Conservation (phyloP, 225 moss, liverwort and hornwort species). For the Thuidium tamariscinum region DNA sequence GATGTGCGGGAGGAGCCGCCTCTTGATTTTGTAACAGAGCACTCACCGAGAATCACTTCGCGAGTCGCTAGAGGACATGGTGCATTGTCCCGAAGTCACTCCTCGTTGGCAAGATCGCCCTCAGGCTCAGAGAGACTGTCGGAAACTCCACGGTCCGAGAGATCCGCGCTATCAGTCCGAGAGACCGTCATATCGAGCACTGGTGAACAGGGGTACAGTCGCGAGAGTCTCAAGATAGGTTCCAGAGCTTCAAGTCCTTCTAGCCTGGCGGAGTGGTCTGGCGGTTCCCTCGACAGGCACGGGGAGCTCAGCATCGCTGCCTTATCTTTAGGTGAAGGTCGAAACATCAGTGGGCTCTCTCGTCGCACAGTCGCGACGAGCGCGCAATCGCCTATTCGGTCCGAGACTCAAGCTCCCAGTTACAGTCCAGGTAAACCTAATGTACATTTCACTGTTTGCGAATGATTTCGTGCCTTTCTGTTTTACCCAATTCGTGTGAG, state of each 20-base stretch:
- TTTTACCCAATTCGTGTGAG: not conserved
- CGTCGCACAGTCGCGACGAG: slow-evolving; percentile 13
- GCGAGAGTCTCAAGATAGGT: slow-evolving; percentile 4
- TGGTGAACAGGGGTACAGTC: not conserved
- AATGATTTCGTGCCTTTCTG: not conserved
- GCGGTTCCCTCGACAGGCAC: slow-evolving; percentile 17
- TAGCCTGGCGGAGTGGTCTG: slow-evolving; percentile 32
- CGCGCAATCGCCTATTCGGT: slow-evolving; percentile 16
- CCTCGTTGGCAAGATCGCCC: slow-evolving; percentile 1
- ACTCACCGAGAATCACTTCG: not conserved
- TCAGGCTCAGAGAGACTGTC: slow-evolving; percentile 3
- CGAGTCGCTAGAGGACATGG: not conserved
- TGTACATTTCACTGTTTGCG: not conserved
- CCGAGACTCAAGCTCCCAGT: slow-evolving; percentile 1
- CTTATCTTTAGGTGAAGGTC: slow-evolving; percentile 25
- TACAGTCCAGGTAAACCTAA: slow-evolving; percentile 37
- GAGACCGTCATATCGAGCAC: slow-evolving; percentile 31
- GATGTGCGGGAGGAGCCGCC: not conserved
- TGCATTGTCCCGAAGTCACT: slow-evolving; percentile 14
- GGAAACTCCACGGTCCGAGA: slow-evolving; percentile 11
- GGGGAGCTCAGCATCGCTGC: slow-evolving; percentile 37
- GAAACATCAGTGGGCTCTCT: slow-evolving; percentile 9
- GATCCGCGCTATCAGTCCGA: slow-evolving; percentile 22
- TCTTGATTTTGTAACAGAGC: not conserved
- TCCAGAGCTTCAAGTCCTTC: slow-evolving; percentile 17